These are phyloP conservation scores for Penicillium decumbens DNA, from an alignment of 2,329 filamentous ascomycete species.

Conservation along the genomic window DNA sequence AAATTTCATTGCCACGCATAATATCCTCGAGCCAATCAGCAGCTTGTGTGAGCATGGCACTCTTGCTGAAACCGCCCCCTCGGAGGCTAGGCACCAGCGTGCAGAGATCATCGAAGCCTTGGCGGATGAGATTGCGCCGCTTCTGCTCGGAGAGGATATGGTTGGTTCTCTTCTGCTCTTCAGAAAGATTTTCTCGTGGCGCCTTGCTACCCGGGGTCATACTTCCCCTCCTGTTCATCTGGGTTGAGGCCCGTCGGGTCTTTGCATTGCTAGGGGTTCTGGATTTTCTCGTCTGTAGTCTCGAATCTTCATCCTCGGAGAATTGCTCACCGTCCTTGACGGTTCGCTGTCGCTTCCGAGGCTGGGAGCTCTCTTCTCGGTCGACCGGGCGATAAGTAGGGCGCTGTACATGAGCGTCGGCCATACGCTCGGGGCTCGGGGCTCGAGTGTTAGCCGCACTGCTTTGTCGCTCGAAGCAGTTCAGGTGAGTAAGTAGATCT, in stretches of 20 bases:
- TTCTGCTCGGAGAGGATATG: conserved; percentile 87
- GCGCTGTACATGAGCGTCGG: conserved; percentile 8
- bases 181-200: conserved; percentile 60
- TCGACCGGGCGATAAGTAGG: conserved; percentile 5
- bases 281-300: conserved; percentile 46
- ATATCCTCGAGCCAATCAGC: conserved; percentile 74
- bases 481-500: conserved; percentile 53
- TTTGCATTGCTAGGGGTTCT: conserved; percentile 41
- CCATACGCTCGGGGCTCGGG: conserved; percentile 49
- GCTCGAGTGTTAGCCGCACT: conserved; percentile 59
- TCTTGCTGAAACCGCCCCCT: conserved; percentile 76
- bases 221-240: conserved; percentile 36
- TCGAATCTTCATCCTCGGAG: conserved; percentile 33
- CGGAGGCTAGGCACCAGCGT: conserved; percentile 69
- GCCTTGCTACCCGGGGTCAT: conserved; percentile 29
- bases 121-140: conserved; percentile 72
- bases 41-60: conserved; percentile 68
- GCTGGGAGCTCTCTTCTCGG: conserved; percentile 24
- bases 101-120: conserved; percentile 76
- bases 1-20: conserved; percentile 60
- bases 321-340: conserved; percentile 39
- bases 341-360: conserved; percentile 32
- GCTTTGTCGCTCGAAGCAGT: conserved; percentile 54
- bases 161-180: conserved; percentile 78
- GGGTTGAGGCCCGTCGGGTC: conserved; percentile 31